Base-by-base conservation (phyloP, 768 basidiomycete species). In the Cyclocybe aegerita region DNA sequence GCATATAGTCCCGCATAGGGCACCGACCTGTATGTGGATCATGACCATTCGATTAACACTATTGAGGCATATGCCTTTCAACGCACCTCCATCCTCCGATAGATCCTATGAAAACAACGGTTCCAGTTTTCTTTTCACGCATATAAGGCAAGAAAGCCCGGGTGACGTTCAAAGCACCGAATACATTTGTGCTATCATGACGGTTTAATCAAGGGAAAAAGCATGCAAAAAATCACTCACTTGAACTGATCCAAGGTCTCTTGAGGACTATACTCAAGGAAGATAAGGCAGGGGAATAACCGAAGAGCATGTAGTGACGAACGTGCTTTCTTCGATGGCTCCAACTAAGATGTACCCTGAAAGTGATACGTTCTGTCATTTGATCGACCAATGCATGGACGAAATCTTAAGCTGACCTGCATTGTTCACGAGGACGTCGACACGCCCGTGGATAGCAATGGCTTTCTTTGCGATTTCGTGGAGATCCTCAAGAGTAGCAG, bases 91-190 rank as follows among this genome's bases (percentile, higher is more conserved):
- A 71, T 32, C 68, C 70, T 2, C 58, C 57, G 10, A 67, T 30
- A 7, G 78, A 80, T 1, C 76, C 76, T 4, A 76, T 56, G 62
- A 69, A 77, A 1, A 75, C 60, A 14, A 80, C 58, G 0, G 71
- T 75, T 1, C 78, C 78, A 0, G 65, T 57, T 49, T 64, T 70
- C 23, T 68, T 58, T 39, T 66, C 62, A 5, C 78, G 65, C 73
- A 80, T 71, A 58, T 75, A 71, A 0, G 78, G 77, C 9, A 79
- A 64, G 61, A 79, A 72, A 0, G 78, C 77, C 7, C 74, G 64
- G n/a, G 69, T 56, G 15, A 78, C 71, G 48, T 76, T 73, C 7
- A 78, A 54, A 0, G 65, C 69, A 0, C 75, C 76, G 56, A 78
- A 76, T 0, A 78, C 66, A 54, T 77, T 76, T 1, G 72, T 74